Evolutionary conservation across 1,284 basidiomycete genomes (phyloP), one percentile per base, ranked within the genome.

Genomic region (Papiliotrema fonsecae): DNA sequence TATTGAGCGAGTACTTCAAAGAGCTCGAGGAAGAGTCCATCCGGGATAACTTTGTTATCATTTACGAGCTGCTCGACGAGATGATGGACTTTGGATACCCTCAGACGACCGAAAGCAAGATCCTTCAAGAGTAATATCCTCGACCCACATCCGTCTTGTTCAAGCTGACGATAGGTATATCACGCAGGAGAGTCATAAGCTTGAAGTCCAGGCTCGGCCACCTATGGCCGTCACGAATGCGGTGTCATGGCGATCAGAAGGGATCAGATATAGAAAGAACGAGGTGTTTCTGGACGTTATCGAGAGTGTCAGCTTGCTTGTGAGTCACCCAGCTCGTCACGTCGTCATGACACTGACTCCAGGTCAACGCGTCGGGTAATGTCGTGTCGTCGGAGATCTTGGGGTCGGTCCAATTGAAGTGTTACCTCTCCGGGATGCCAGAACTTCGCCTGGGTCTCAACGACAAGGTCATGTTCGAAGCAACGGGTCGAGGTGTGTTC

Each of bases 81-180:
- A 97, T 98, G 91, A 97, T 98, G 93, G 94, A 98, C 77, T 98
- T 97, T 76, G 96, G 96, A 13, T 97, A 90, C 71, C 94, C 94
- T 0, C 96, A 98, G 74, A 98, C 96, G 25, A 98, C 96, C 21
- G 96, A 98, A 77, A 92, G 87, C 79, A 98, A 99, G 79, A 98
- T 98, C 62, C 75, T 98, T 50, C 94, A 97, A 75, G 96, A 97
- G 85, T 90, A 21, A 21, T 14, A 39, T 11, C 19, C 6, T 6
- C 19, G 58, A 60, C 85, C 78, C 40, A 37, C 44, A 18, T 22
- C 6, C 16, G 22, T 34, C 14, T 6, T 3, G 10, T 10, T 10
- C 28, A 10, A 19, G 39, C 21, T 24, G 36, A 42, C 48, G 34
- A 18, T 64, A 91, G 89, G 69, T 98, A 97, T 73, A 98, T 98